These are phyloP conservation scores for Piromyces finnis DNA, from an alignment of 192 early-diverging fungal genomes.

Conservation along the genomic window DNA sequence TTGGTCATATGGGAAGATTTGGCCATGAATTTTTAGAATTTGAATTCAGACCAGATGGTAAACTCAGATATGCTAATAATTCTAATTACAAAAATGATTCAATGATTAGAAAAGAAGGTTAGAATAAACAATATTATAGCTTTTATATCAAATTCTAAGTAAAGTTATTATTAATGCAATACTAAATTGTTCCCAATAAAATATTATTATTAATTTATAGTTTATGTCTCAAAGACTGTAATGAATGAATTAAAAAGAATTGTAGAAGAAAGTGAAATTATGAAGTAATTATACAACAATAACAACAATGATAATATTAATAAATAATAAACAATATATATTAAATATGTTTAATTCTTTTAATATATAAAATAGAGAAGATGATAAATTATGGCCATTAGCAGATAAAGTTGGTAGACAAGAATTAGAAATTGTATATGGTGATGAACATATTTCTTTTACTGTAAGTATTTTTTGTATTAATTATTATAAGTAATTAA, in stretches of 20 bases:
- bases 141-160: too few species aligned
- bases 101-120: slow-evolving; percentile 84
- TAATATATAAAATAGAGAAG: slow-evolving; percentile 56
- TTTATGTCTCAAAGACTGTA: slow-evolving; percentile 57
- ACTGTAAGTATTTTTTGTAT: slow-evolving; percentile 33
- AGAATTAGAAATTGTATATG: slow-evolving; percentile 85
- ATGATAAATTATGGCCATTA: slow-evolving; percentile 78
- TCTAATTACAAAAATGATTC: slow-evolving; percentile 95
- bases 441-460: slow-evolving; percentile 81
- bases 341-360: too few species aligned
- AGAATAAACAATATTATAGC: background rate
- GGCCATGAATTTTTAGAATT: slow-evolving; percentile 99
- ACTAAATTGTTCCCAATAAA: too few species aligned
- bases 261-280: slow-evolving; percentile 71
- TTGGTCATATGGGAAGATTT: slow-evolving; percentile 84
- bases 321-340: background rate
- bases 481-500: too few species aligned
- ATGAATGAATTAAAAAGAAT: slow-evolving; percentile 80
- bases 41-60: slow-evolving; percentile 72
- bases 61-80: slow-evolving; percentile 91
- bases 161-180: too few species aligned
- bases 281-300: slow-evolving; percentile 58
- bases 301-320: too few species aligned
- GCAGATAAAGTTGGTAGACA: slow-evolving; percentile 77
- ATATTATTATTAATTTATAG: too few species aligned